Evolutionary conservation across 2,329 filamentous ascomycete genomes (phyloP), one percentile per base, ranked within the genome.

Genomic region (Sphaerostilbella broomeana): DNA sequence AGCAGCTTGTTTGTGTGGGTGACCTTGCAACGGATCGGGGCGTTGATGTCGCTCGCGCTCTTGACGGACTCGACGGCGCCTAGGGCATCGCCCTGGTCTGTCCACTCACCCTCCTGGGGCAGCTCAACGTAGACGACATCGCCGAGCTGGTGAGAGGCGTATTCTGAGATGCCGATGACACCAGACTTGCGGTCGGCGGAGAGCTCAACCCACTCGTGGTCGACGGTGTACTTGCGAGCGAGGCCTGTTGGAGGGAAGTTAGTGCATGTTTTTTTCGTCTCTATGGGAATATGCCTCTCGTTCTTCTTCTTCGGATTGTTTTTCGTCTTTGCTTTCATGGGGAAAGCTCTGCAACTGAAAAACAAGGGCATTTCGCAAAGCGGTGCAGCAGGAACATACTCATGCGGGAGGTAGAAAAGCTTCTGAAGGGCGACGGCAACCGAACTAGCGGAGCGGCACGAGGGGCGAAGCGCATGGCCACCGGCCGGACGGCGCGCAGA

Each of bases 111-210:
- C 40, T 72, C 59, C 51, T 81, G 72, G 41, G 92, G 92, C 20
- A 98, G 83, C 73, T 98, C 92, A 56, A 97, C 88, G 70, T 85
- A 98, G 59, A 98, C 90, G 44, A 97, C 89, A 61, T 98, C 92
- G 51, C 92, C 92, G 47, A 98, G 84, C 51, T 86, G 82, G 56
- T 94, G 78, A 51, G 92, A 86, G 15, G 92, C 92, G 72, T 94
- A 97, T 53, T 82, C 73, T 41, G 87, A 92, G 62, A 98, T 94
- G 45, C 92, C 92, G 51, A 81, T 71, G 36, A 75, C 77, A 71
- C 86, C 89, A 35, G 81, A 83, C 65, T 85, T 90, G 61, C 83
- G 80, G 66, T 94, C 85, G 36, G 78, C 79, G 41, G 81, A 82
- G 45, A 95, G 70, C 65, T 95, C 88, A 61, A 98, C 81, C 92